phyloP scores from a whole-genome alignment of 2,329 filamentous ascomycete species.

The Cylindrodendrum hubeiense region DNA sequence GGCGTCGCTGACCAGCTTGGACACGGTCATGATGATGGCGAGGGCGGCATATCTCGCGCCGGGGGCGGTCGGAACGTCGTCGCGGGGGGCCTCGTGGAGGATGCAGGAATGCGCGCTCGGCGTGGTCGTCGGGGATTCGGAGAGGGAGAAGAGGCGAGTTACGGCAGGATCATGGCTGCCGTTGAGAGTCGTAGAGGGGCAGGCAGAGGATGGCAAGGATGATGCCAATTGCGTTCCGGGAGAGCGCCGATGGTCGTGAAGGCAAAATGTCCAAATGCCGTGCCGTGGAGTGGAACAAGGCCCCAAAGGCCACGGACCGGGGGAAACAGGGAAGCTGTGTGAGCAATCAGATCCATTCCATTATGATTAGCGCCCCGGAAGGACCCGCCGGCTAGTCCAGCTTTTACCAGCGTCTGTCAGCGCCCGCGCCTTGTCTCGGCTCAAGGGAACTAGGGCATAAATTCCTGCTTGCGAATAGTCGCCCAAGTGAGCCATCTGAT shows the following conservation, averaged over 20 bases:
- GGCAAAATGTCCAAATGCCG: conserved; percentile 37
- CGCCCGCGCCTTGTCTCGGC: conserved; percentile 44
- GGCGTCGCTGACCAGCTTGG: conserved; percentile 64
- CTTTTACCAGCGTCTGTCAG: conserved; percentile 16
- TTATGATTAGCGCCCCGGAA: conserved; percentile 46
- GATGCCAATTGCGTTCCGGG: conserved; percentile 22
- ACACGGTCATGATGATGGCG: conserved; percentile 50
- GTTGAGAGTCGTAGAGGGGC: conserved; percentile 7
- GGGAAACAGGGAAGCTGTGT: conserved; percentile 32
- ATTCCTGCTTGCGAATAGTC: background rate
- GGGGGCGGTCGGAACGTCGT: conserved; percentile 30
- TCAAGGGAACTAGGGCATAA: conserved; percentile 31
- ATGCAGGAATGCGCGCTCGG: conserved; percentile 8
- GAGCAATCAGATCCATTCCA: conserved; percentile 44
- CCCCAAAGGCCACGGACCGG: conserved; percentile 23
- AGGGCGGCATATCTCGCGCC: conserved; percentile 51
- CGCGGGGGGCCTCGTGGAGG: conserved; percentile 21
- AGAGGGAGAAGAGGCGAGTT: conserved; percentile 21
- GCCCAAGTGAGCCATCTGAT: background rate
- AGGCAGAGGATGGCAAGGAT: conserved; percentile 24
- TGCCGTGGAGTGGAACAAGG: conserved; percentile 32
- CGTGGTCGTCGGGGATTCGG: conserved; percentile 22
- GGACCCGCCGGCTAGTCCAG: conserved; percentile 39
- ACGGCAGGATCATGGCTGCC: conserved; percentile 40
- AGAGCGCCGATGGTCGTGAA: conserved; percentile 20